Conservation (phyloP, 2,329 filamentous ascomycete species). For the Ophiostoma montium region DNA sequence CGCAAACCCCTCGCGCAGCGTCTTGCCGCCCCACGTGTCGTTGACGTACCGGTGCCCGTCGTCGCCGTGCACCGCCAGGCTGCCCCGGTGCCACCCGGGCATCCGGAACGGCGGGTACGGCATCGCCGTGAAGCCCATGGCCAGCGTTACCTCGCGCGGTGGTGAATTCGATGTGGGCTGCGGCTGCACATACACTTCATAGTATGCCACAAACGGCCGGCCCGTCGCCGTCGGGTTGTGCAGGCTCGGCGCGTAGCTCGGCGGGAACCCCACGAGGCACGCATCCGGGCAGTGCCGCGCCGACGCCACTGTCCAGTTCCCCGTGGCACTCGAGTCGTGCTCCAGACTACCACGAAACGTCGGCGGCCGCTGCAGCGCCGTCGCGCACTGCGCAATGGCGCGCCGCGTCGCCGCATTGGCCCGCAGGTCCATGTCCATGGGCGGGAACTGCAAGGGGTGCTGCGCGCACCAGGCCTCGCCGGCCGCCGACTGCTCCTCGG, state of each 20-base stretch:
- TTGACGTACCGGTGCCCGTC: slow-evolving; percentile 67
- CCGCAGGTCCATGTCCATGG: slow-evolving; percentile 24
- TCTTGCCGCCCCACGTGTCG: slow-evolving; percentile 56
- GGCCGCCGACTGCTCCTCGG: slow-evolving; percentile 29
- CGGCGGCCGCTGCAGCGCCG: slow-evolving; percentile 38
- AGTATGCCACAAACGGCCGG: slow-evolving; percentile 47
- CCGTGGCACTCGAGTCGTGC: slow-evolving; percentile 28
- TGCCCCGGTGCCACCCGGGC: slow-evolving; percentile 68
- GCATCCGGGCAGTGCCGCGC: slow-evolving; percentile 38
- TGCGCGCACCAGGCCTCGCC: slow-evolving; percentile 51
- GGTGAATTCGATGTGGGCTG: too few relatives aligned
- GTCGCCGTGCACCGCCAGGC: slow-evolving; percentile 63
- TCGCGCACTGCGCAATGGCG: slow-evolving; percentile 36
- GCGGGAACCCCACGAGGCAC: slow-evolving; percentile 52
- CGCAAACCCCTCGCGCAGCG: slow-evolving; percentile 30
- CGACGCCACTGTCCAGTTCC: slow-evolving; percentile 32
- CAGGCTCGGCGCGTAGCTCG: slow-evolving; percentile 48
- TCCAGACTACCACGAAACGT: slow-evolving; percentile 33
- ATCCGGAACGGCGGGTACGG: slow-evolving; percentile 67
- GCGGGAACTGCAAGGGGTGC: slow-evolving; percentile 43
- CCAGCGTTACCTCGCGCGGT: slow-evolving; percentile 43
- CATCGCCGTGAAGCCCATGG: slow-evolving; percentile 55
- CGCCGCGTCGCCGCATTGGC: slow-evolving; percentile 14
- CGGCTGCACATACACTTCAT: slow-evolving; percentile 39
- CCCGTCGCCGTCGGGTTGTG: slow-evolving; percentile 36